Percentiles rank a stretch among this genome's conserved stretches.
Conservation (phyloP, 768 basidiomycete genomes). For the Termitomyces sp. region DNA sequence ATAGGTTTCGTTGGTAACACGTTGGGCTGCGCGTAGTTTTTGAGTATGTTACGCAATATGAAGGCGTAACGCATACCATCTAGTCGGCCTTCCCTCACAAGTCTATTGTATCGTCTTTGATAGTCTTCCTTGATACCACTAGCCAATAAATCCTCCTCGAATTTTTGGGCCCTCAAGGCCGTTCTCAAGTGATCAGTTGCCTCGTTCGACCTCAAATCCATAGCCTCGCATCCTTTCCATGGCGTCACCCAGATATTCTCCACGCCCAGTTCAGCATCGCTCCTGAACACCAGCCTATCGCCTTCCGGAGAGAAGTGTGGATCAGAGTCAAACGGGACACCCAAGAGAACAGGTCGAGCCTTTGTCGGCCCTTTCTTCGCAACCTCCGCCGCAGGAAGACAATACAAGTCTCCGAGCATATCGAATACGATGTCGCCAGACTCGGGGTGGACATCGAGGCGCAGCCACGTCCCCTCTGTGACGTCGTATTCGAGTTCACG, state of each 20-base stretch:
- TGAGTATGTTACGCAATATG: not conserved
- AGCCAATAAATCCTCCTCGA: conserved; percentile 43
- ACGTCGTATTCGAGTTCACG: conserved; percentile 65
- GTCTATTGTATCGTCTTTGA: conserved; percentile 39
- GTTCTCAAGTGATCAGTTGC: conserved; percentile 24
- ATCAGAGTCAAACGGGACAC: conserved; percentile 67
- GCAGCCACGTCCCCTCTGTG: conserved; percentile 69
- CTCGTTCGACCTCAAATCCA: conserved; percentile 40
- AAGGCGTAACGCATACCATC: conserved; percentile 27
- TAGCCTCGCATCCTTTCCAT: conserved; percentile 61
- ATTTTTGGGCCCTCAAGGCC: conserved; percentile 29
- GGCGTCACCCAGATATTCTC: conserved; percentile 71
- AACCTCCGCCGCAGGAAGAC: conserved; percentile 43
- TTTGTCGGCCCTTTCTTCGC: conserved; percentile 18
- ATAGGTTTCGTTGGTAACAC: conserved; percentile 71
- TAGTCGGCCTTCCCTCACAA: conserved; percentile 53
- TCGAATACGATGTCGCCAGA: conserved; percentile 71
- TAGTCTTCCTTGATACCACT: conserved; percentile 46
- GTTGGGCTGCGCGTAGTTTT: conserved; percentile 23
- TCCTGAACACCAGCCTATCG: conserved; percentile 58
- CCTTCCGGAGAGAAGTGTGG: conserved; percentile 70
- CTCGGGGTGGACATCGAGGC: conserved; percentile 66
- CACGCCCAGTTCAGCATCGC: conserved; percentile 66
- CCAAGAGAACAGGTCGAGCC: conserved; percentile 57
- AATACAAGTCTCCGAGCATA: conserved; percentile 72